Conservation (phyloP, 106 monocot genomes). For the Dendrobium officinale region DNA sequence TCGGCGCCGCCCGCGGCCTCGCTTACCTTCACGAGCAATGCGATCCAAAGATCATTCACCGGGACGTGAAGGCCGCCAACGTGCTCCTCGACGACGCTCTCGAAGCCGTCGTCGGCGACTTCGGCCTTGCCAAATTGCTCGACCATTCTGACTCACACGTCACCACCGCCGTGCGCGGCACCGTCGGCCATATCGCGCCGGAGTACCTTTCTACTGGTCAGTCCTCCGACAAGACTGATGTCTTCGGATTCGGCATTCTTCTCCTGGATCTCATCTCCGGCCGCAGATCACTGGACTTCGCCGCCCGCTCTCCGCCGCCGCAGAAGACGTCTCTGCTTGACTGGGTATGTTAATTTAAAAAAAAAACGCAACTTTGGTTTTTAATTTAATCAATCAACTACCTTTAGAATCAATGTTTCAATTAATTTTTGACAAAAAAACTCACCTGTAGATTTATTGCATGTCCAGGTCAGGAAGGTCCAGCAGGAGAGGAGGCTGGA, state of each 20-base stretch:
- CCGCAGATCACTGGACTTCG: slow-evolving; percentile 38
- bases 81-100: slow-evolving; percentile 77
- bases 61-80: slow-evolving; percentile 96
- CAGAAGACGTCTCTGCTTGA: slow-evolving; percentile 39
- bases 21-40: slow-evolving; percentile 97
- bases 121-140: slow-evolving; percentile 89
- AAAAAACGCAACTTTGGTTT: too few species aligned
- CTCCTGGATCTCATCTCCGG: slow-evolving; percentile 63
- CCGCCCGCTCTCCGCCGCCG: slow-evolving; percentile 21
- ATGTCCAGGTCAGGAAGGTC: slow-evolving; percentile 51
- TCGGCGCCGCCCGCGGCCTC: slow-evolving; percentile 78
- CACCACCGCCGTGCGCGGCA: slow-evolving; percentile 78
- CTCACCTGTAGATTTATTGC: too few species aligned
- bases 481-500: slow-evolving; percentile 53
- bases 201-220: slow-evolving; percentile 76
- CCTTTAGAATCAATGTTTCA: too few species aligned
- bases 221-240: slow-evolving; percentile 75
- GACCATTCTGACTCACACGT: slow-evolving; percentile 79
- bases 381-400: too few species aligned
- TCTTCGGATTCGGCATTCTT: slow-evolving; percentile 65
- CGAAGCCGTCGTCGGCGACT: slow-evolving; percentile 86
- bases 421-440: too few species aligned
- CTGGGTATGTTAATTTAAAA: slow-evolving; percentile 23
- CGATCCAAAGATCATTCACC: slow-evolving; percentile 97
- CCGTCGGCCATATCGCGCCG: slow-evolving; percentile 76